phyloP scores from a whole-genome alignment of 768 basidiomycete species.

The Cyclocybe cylindracea region DNA sequence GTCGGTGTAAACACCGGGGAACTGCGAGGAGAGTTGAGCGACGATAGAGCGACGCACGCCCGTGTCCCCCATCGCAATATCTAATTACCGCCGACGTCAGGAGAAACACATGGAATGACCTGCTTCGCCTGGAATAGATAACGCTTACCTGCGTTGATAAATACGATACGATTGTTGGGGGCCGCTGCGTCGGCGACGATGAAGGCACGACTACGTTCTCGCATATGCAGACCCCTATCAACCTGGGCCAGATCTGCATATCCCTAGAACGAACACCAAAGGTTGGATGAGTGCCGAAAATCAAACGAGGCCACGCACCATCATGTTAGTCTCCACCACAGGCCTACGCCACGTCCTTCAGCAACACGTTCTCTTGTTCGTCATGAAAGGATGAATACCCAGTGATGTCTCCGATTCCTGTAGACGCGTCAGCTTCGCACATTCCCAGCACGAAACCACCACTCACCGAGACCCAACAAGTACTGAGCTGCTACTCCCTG shows the following conservation, averaged over 20 bases:
- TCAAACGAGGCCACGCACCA: slow-evolving; percentile 42
- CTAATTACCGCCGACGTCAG: slow-evolving; percentile 29
- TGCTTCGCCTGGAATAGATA: background rate
- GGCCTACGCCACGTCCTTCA: slow-evolving; percentile 42
- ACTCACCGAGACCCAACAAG: slow-evolving; percentile 60
- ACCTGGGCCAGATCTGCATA: slow-evolving; percentile 67
- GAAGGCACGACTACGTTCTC: slow-evolving; percentile 76
- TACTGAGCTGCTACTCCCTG: slow-evolving; percentile 45
- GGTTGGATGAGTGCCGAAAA: background rate
- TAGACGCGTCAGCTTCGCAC: slow-evolving; percentile 1
- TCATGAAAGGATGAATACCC: slow-evolving; percentile 42
- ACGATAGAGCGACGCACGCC: slow-evolving; percentile 74
- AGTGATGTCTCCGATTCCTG: slow-evolving; percentile 75
- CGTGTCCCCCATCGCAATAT: slow-evolving; percentile 82
- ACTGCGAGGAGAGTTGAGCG: slow-evolving; percentile 51
- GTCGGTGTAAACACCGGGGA: slow-evolving; percentile 64
- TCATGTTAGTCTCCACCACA: slow-evolving; percentile 83
- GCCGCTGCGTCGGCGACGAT: slow-evolving; percentile 65
- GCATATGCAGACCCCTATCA: slow-evolving; percentile 77
- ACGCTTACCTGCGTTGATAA: slow-evolving; percentile 69
- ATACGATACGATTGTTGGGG: slow-evolving; percentile 63
- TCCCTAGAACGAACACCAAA: slow-evolving; percentile 42
- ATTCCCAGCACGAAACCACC: background rate
- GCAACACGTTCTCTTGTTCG: slow-evolving; percentile 3
- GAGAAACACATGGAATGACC: slow-evolving; percentile 1